Base-by-base conservation (phyloP, 768 basidiomycete genomes). In the Thelephora aurantiotincta region DNA sequence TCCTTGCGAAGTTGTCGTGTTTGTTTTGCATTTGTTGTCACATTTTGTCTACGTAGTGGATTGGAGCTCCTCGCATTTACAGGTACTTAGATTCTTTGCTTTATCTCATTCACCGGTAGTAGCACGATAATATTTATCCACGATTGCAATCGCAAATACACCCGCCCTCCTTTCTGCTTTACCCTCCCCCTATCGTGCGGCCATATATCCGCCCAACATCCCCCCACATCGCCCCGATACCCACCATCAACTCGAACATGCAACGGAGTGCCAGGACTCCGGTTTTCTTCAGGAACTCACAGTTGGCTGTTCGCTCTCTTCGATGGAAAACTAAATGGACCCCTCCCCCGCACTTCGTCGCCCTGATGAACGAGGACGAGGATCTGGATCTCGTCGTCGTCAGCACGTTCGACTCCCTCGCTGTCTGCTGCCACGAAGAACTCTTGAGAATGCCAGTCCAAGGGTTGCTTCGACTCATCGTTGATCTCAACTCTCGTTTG, bases 1-100 rank as follows among this genome's bases (percentile, higher is more conserved):
- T 11, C 47, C 1, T 56, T 33, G 51, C 75, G 59, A 66, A 42
- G 20, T 9, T 37, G 13, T 30, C 30, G 37, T 13, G 47, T 36
- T 46, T 11, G 26, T 47, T 16, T 5, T 23, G 26, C 26, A 30
- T 30, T 9, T 30, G 26, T 41, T 41, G 38, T 41, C 20, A 38
- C 20, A 38, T 38, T 11, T 38, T 11, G 11, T 22, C n/a, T 2
- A 9, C 14, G 38, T 41, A 41, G 11, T 41, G 4, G 38, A 14
- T 14, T 6, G 16, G 18, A 14, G 5, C 2, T 41, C 38, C 22
- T 9, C 26, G 9, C 26, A 30, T 30, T 30, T 30, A 30, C 26
- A 4, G 9, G 26, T 30, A 9, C 26, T 30, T 30, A 4, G 9
- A 9, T 30, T 30, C 26, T 9, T 30, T 9, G 26, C 26, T 30